Base-by-base conservation (phyloP, 73 alveolate genomes). In the Paramecium biaurelia region DNA sequence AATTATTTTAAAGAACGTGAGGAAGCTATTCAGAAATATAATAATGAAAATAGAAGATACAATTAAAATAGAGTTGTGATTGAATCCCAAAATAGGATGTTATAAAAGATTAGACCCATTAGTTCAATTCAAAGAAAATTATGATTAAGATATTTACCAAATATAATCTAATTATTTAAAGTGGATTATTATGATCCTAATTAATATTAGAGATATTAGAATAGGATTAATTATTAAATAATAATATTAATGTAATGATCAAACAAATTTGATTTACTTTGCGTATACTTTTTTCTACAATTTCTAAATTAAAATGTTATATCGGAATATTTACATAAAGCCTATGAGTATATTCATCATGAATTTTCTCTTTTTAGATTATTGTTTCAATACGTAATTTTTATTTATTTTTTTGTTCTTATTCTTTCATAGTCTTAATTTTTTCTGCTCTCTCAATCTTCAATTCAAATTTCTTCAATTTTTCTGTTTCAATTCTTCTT, bases 11-110 rank as follows among this genome's bases (percentile, higher is more conserved):
- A 3, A 79, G 90, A 79, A 79, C 70, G 90, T 20, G 90, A 79
- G 43, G 90, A 79, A 23, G 74, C 49, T 42, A 24, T 43, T 24
- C 12, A 41, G 20, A 79, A 7, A n/a, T 79, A 42, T 7, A 79
- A 79, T 79, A 53, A 43, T 7, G 90, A 79, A 24, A 79, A 41
- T 79, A 79, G 90, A 79, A 79, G 56, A 79, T 79, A 79, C 32
- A 79, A 79, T 42, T 79, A 41, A 23, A 79, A 58, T 20, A 79
- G 90, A 47, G 90, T 79, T 41, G 90, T 79, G 1, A 79, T 79
- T 9, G 90, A 79, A 79, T 79, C 90, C 10, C 18, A 79, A 47
- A 79, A 42, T 20, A 79, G 90, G 37, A 41, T 79, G 5, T 79
- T 79, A 45, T 43, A 58, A 26, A 79, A 79, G 14, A 63, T 79